Base-by-base conservation (phyloP, 192 early-diverging fungal genomes). In the Entomortierella beljakovae region DNA sequence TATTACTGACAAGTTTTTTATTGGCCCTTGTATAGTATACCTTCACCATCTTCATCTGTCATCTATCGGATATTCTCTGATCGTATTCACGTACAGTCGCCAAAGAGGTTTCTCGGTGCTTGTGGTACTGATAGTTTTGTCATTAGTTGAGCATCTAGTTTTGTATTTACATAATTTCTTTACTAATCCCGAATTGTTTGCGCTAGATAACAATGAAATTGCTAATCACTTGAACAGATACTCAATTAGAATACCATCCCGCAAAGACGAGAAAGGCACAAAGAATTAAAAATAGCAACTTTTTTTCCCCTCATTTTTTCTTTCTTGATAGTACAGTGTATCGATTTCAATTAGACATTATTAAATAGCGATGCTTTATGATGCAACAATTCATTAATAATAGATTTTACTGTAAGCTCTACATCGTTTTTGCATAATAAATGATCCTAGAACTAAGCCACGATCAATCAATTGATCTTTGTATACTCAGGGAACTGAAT, bases 51-150 rank as follows among this genome's bases (percentile, higher is more conserved):
- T 2, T 48, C 77, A 7, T 29, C 52, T n/a, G 62, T 88, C 0
- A 60, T 82, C 16, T 81, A 82, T 5, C 55, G 70, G 7, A 61
- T 86, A 10, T 90, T 89, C 58, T 87, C 90, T 8, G 83, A 92
- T 40, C 81, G 84, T 20, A 91, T 92, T 58, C 79, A 85, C 22
- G 90, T 92, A 29, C 89, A 85, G 68, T 90, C 89, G 32, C 90
- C 91, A n/a, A 92, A 92, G 61, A 85, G 85, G 26, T 92, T 92
- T 65, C 88, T 88, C 6, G 91, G 91, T 2, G 87, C 71, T 23
- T 66, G 62, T 37, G 71, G 71, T 74, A 66, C n/a, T n/a, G n/a
- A n/a, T n/a, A n/a, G n/a, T n/a, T n/a, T n/a, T n/a, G n/a, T n/a
- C n/a, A n/a, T n/a, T n/a, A n/a, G n/a, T n/a, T n/a, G n/a, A n/a